Percentiles rank a stretch among this genome's conserved stretches.
These are phyloP conservation scores for Arthrobotrys pseudoclavata DNA, from an alignment of 2,329 filamentous ascomycete genomes.

Conservation along the genomic window DNA sequence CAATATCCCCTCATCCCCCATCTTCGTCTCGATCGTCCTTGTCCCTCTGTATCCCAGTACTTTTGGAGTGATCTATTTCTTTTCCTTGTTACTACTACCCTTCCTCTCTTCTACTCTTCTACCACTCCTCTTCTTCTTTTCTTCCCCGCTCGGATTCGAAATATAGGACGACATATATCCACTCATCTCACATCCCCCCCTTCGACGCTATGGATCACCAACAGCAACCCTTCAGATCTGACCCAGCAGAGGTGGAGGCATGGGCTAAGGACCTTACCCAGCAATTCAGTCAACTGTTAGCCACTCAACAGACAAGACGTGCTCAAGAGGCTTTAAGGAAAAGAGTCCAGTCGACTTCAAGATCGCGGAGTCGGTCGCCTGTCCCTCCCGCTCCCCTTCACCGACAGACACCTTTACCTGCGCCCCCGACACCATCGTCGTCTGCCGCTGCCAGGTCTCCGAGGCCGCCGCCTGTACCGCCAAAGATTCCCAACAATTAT, in stretches of 20 bases:
- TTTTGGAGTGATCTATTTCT: slow-evolving; percentile 62
- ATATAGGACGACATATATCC: slow-evolving; percentile 62
- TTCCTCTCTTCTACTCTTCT: slow-evolving; percentile 48
- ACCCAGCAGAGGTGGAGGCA: slow-evolving; percentile 73
- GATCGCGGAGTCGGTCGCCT: slow-evolving; percentile 73
- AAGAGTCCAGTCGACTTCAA: slow-evolving; percentile 68
- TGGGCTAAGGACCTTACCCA: slow-evolving; percentile 83
- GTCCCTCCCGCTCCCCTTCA: slow-evolving; percentile 67
- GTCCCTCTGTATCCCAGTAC: slow-evolving; percentile 64
- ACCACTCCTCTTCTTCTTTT: slow-evolving; percentile 38
- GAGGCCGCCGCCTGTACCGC: slow-evolving; percentile 64
- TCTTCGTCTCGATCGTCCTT: slow-evolving; percentile 49
- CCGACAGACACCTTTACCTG: slow-evolving; percentile 62
- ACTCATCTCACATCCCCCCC: too few species aligned
- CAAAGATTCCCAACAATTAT: slow-evolving; percentile 62
- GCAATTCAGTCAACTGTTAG: slow-evolving; percentile 88
- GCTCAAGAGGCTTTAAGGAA: slow-evolving; percentile 72
- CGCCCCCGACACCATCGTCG: slow-evolving; percentile 62
- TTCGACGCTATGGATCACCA: slow-evolving; percentile 66
- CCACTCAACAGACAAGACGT: slow-evolving; percentile 87
- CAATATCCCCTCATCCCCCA: slow-evolving; percentile 57
- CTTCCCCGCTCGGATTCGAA: slow-evolving; percentile 45
- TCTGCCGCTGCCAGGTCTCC: slow-evolving; percentile 69
- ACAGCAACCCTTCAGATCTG: slow-evolving; percentile 62
- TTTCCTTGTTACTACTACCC: slow-evolving; percentile 60